Conservation (phyloP, 805 yeast genomes). For the Clavispora phyllophila region DNA sequence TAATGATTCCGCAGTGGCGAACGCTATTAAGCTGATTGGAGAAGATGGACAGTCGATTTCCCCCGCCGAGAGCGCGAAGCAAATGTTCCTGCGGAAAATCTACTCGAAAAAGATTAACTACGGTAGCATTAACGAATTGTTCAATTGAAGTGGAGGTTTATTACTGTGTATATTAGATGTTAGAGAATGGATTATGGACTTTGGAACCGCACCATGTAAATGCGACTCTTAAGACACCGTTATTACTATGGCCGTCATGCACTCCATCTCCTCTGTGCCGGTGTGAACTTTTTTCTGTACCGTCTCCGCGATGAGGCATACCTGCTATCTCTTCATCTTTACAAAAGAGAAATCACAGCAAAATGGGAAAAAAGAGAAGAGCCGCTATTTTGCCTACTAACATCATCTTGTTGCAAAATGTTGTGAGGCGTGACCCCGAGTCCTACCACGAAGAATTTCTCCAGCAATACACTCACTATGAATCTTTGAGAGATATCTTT, state of each 20-base stretch:
- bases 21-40: constrained; percentile 36
- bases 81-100: constrained; percentile 67
- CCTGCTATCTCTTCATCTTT: not conserved
- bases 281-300: constrained; percentile 1
- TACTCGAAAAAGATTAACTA: constrained; percentile 90
- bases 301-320: constrained; percentile 10
- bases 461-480: constrained; percentile 90
- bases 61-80: constrained; percentile 77
- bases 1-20: constrained; percentile 24
- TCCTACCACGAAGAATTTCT: constrained; percentile 92
- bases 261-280: not conserved
- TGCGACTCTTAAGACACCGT: no score
- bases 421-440: constrained; percentile 89
- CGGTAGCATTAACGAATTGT: constrained; percentile 61
- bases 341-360: not conserved
- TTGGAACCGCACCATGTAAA: not conserved
- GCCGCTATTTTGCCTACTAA: constrained; percentile 92
- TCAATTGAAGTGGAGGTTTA: constrained; percentile 6
- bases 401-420: constrained; percentile 83
- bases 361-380: constrained; percentile 83
- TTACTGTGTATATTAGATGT: not conserved
- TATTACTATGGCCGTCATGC: no score
- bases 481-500: constrained; percentile 83
- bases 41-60: constrained; percentile 41
- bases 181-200: constrained; percentile 1